These are phyloP conservation scores for Microglena sp. DNA, from an alignment of 139 green algal genomes.

Conservation along the genomic window DNA sequence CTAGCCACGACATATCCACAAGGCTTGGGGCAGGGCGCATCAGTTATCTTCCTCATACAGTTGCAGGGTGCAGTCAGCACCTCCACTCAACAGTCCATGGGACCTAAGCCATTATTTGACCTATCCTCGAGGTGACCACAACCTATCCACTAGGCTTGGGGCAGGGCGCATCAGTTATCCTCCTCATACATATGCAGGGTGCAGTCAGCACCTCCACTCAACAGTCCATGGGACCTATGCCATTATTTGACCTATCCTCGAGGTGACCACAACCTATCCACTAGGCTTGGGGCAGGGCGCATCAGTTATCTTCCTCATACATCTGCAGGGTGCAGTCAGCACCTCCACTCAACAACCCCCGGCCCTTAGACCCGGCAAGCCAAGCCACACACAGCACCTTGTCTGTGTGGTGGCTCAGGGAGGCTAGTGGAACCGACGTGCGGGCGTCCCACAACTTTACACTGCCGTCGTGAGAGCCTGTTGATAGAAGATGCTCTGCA, in stretches of 20 bases:
- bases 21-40: too few relatives aligned
- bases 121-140: too few relatives aligned
- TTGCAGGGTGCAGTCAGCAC: too few relatives aligned
- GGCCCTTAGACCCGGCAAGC: not conserved
- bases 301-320: constrained; percentile 20
- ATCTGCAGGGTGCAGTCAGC: constrained; percentile 44
- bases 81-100: too few relatives aligned
- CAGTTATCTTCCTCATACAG: too few relatives aligned
- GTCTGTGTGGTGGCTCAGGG: constrained; percentile 31
- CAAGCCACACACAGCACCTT: constrained; percentile 40
- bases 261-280: too few relatives aligned
- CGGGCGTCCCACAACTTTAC: constrained; percentile 53
- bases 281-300: too few relatives aligned
- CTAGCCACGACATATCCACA: too few relatives aligned
- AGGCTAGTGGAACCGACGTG: constrained; percentile 39
- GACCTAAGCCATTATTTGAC: too few relatives aligned
- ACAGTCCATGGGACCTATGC: not conserved
- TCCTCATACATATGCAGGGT: constrained; percentile 33
- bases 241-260: too few relatives aligned
- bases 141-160: too few relatives aligned
- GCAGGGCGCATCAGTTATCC: too few relatives aligned
- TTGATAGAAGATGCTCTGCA: constrained; percentile 51
- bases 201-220: constrained; percentile 45
- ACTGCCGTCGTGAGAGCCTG: constrained; percentile 35
- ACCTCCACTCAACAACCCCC: constrained; percentile 29